These are phyloP conservation scores for Botrytis squamosa DNA, from an alignment of 2,329 filamentous ascomycete species.

Conservation along the genomic window DNA sequence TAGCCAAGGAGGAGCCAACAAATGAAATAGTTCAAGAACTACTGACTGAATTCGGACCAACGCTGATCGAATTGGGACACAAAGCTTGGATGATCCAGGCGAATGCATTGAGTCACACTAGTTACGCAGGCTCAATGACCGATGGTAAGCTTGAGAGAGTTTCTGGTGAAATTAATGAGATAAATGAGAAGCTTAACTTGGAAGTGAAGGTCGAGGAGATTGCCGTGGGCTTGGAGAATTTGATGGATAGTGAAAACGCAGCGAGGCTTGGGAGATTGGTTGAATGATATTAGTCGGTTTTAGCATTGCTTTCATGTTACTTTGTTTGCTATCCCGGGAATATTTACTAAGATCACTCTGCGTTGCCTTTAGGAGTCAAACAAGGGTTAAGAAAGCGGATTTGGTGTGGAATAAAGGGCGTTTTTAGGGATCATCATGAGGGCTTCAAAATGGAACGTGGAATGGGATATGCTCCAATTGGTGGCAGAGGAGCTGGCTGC, in stretches of 20 bases:
- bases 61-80: conserved; percentile 25
- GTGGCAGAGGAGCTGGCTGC: background rate
- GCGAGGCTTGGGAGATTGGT: background rate
- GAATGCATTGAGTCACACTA: conserved; percentile 27
- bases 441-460: conserved; percentile 4
- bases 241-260: background rate
- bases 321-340: background rate
- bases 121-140: conserved; percentile 25
- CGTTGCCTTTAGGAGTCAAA: conserved; percentile 10
- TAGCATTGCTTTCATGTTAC: background rate
- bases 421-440: conserved; percentile 12
- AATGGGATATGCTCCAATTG: background rate
- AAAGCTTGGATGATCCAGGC: conserved; percentile 31
- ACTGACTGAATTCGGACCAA: conserved; percentile 27
- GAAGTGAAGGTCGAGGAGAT: background rate
- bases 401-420: conserved; percentile 4
- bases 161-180: background rate
- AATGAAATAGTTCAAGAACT: conserved; percentile 24
- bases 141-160: conserved; percentile 11
- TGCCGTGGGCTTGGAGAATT: background rate
- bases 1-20: conserved; percentile 14
- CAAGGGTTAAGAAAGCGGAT: background rate
- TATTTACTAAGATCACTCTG: conserved; percentile 7
- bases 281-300: background rate
- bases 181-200: background rate